A percentile compares a stretch with the other conserved stretches of the same genome.
These are phyloP conservation scores for Nyssa sinensis DNA, from an alignment of 148 eudicot species.

Conservation along the genomic window DNA sequence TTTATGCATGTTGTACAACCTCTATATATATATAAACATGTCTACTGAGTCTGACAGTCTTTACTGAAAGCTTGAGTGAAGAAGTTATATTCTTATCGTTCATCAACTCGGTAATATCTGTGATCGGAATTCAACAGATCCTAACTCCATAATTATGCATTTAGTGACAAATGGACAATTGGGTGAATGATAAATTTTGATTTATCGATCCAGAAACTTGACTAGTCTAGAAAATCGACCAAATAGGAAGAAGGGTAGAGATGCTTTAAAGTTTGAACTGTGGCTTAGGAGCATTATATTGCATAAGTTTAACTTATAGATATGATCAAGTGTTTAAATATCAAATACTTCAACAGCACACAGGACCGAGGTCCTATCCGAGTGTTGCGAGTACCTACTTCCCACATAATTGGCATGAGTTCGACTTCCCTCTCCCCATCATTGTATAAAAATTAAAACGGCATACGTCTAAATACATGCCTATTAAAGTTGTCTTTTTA, in stretches of 20 bases:
- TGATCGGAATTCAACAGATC: neutral
- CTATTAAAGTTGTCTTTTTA: neutral
- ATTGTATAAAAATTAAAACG: too few species aligned
- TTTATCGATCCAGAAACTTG: neutral
- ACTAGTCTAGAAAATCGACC: neutral
- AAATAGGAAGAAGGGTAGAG: neutral
- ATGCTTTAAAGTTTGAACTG: neutral
- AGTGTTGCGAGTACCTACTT: too few species aligned
- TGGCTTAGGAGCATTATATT: neutral
- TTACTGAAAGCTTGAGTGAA: neutral
- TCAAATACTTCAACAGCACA: too few species aligned
- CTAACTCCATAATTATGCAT: neutral
- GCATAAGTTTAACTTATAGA: neutral
- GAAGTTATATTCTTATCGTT: neutral
- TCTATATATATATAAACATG: too few species aligned
- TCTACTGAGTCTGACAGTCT: neutral
- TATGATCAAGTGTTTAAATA: neutral
- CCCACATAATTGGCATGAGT: too few species aligned
- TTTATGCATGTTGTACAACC: too few species aligned
- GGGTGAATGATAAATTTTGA: neutral
- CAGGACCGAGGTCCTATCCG: too few species aligned
- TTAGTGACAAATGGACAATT: neutral
- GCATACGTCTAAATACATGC: neutral
- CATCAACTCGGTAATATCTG: neutral
- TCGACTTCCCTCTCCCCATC: neutral